phyloP scores from a whole-genome alignment of 306 rosid species.

The Castanea sativa region DNA sequence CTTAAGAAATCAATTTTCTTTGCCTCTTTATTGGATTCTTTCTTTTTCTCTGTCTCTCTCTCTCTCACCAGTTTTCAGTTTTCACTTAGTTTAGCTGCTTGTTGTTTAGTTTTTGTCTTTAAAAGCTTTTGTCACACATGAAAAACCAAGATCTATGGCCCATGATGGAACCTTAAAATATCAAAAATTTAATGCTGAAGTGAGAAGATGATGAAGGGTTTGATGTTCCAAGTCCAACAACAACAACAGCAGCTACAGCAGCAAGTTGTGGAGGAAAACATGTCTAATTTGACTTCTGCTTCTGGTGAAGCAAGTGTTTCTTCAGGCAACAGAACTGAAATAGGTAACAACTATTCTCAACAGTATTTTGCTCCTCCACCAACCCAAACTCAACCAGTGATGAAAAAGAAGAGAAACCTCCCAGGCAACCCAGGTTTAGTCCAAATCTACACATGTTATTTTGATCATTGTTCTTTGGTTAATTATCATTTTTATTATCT shows the following conservation, averaged over 20 bases:
- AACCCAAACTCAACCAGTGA: slow-evolving; percentile 45
- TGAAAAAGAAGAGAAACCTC: slow-evolving; percentile 83
- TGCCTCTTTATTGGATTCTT: slow-evolving; percentile 24
- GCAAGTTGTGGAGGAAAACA: slow-evolving; percentile 64
- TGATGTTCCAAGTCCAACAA: slow-evolving; percentile 38
- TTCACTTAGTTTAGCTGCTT: slow-evolving; percentile 20
- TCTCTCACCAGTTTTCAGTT: slow-evolving; percentile 16
- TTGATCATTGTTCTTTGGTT: background rate
- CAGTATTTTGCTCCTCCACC: slow-evolving; percentile 44
- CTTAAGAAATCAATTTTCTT: slow-evolving; percentile 24
- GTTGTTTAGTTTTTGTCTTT: slow-evolving; percentile 23
- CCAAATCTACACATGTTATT: background rate
- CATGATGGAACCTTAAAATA: slow-evolving; percentile 27
- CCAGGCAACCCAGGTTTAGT: slow-evolving; percentile 95
- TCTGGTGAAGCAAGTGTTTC: slow-evolving; percentile 91
- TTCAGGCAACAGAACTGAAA: slow-evolving; percentile 73
- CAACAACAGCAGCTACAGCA: slow-evolving; percentile 43
- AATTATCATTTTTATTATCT: background rate
- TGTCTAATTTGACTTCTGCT: slow-evolving; percentile 91
- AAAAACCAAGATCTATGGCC: slow-evolving; percentile 49
- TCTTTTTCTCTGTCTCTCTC: slow-evolving; percentile 19
- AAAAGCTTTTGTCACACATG: slow-evolving; percentile 26
- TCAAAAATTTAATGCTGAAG: slow-evolving; percentile 16
- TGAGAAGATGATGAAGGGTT: slow-evolving; percentile 49
- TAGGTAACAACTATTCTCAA: slow-evolving; percentile 42